Conservation (phyloP, 805 yeast genomes). For the Kluyveromyces starmeri region DNA sequence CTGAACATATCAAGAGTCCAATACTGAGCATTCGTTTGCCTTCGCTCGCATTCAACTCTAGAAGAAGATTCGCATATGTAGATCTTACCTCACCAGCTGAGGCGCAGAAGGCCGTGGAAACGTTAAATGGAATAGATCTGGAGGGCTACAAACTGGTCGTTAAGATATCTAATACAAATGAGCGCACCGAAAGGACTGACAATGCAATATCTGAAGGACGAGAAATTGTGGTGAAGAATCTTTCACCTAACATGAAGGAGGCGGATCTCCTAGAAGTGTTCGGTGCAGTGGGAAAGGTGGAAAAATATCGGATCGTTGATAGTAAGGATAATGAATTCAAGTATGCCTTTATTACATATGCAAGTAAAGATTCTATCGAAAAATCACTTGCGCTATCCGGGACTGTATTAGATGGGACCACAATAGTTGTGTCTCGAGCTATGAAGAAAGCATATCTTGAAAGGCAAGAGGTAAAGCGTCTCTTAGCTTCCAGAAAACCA, state of each 20-base stretch:
- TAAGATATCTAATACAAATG: constrained; percentile 52
- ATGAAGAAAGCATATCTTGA: constrained; percentile 31
- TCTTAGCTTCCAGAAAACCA: constrained; percentile 16
- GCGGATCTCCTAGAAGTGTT: constrained; percentile 35
- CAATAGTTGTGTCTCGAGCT: constrained; percentile 41
- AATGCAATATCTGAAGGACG: constrained; percentile 41
- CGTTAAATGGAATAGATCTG: constrained; percentile 33
- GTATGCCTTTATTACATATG: constrained; percentile 54
- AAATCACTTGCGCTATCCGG: constrained; percentile 38
- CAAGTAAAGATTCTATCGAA: constrained; percentile 35
- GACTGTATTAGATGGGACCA: constrained; percentile 36
- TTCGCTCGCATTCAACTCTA: constrained; percentile 42
- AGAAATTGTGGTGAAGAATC: constrained; percentile 46
- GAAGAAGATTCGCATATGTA: constrained; percentile 66
- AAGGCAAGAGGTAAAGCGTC: constrained; percentile 26
- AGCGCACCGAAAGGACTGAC: constrained; percentile 34
- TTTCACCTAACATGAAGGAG: constrained; percentile 40
- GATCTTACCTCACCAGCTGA: constrained; percentile 40
- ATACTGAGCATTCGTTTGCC: constrained; percentile 55
- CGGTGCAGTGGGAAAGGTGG: constrained; percentile 43
- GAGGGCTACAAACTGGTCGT: constrained; percentile 41
- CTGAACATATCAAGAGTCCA: constrained; percentile 27
- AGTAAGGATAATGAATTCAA: constrained; percentile 14
- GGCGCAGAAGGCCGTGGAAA: constrained; percentile 37
- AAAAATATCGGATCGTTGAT: constrained; percentile 31